Evolutionary conservation across 331 rosid genomes (phyloP), one percentile per base, ranked within the genome.

Genomic region (Saraca asoca): DNA sequence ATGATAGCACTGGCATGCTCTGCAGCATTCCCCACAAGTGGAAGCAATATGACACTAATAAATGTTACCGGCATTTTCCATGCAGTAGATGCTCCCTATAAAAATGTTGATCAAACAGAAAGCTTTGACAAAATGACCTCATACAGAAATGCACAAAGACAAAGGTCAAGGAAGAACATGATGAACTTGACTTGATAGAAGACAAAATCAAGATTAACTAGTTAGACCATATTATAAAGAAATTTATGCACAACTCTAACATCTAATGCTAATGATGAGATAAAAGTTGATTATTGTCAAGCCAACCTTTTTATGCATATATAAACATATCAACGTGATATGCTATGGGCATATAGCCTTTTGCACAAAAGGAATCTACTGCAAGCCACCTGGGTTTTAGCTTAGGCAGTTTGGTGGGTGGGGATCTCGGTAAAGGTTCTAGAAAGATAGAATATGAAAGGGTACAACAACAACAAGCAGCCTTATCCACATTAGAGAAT

Each of bases 1-100:
- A 86, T 84, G 63, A 86, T 41, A 53, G 94, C 94, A 70, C 95
- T 88, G 51, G 95, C 97, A 81, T 91, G 94, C 79, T 84, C 94
- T 7, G 95, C 94, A 45, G 94, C 97, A 79, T 91, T 86, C 56
- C 91, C 94, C 79, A 84, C 94, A 19, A 91, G 71, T 13, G 97
- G 97, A 66, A 91, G 97, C 82, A 91, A 71, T 71, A 91, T 78
- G 50, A 91, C 95, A 55, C 94, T 86, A 42, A 91, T 84, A 72
- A 88, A 91, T 31, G 91, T 12, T 16, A 91, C 64, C 8, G 95
- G 91, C 61, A 88, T 72, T 13, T 78, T 76, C 85, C 89, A 82
- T 34, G 84, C 51, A 37, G 42, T 20, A 51, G 97, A 91, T 63
- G 95, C 95, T 73, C 91, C 94, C 91, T 88, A 82, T 17, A 67